These are phyloP conservation scores for Moricandia arvensis DNA, from an alignment of 345 rosid genomes.

Conservation along the genomic window DNA sequence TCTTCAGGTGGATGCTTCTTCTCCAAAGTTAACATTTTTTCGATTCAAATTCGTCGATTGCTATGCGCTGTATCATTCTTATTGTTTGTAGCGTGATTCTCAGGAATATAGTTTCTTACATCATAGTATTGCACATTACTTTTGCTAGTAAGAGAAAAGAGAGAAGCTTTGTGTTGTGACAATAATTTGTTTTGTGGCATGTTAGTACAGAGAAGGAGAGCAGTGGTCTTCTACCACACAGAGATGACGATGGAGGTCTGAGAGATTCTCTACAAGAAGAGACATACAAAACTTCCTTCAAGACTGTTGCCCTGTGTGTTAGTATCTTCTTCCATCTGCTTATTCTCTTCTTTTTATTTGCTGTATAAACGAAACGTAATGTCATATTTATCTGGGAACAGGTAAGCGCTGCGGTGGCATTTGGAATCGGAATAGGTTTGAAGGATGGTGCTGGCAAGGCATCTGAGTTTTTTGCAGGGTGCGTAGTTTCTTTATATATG, in stretches of 20 bases:
- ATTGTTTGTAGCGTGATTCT: background rate
- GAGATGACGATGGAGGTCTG: constrained; percentile 30
- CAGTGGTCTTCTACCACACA: constrained; percentile 34
- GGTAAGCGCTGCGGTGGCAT: constrained; percentile 75
- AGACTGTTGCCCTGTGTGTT: constrained; percentile 82
- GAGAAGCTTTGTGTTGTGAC: background rate
- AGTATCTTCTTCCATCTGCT: constrained; percentile 36
- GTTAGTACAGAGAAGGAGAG: constrained; percentile 49
- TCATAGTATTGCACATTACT: background rate
- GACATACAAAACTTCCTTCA: constrained; percentile 51
- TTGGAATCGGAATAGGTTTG: constrained; percentile 78
- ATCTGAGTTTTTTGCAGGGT: constrained; percentile 94
- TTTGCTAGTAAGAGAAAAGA: background rate
- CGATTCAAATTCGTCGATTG: background rate
- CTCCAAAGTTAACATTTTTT: background rate
- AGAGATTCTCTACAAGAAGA: constrained; percentile 38
- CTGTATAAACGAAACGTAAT: constrained; percentile 18
- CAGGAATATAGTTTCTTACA: background rate
- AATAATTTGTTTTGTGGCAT: background rate
- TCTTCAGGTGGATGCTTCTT: constrained; percentile 48
- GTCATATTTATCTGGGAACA: constrained; percentile 27
- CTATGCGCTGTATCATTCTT: too few relatives aligned
- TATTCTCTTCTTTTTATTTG: background rate
- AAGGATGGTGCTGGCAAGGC: constrained; percentile 81
- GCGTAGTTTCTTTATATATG: constrained; percentile 11